A percentile compares a stretch with the other conserved stretches of the same genome.
These are phyloP conservation scores for Cinchona pubescens DNA, from an alignment of 257 asterid genomes.

Conservation along the genomic window DNA sequence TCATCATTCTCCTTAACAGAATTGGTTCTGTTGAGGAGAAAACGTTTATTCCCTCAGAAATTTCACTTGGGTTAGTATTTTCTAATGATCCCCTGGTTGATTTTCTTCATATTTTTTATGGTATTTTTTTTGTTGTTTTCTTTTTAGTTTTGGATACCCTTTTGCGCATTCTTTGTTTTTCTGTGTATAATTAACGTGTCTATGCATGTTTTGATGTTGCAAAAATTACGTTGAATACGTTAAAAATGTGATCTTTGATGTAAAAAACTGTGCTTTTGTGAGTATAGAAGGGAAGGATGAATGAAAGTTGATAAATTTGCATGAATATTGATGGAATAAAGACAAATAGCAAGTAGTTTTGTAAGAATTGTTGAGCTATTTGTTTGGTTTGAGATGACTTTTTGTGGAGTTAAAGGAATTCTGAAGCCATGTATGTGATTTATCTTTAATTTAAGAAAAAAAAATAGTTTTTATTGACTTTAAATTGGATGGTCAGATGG, in stretches of 20 bases:
- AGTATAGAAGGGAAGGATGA: background rate
- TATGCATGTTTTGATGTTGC: background rate
- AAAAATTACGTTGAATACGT: background rate
- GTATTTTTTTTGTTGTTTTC: slow-evolving; percentile 9
- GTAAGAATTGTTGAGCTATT: background rate
- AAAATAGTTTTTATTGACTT: slow-evolving; percentile 7
- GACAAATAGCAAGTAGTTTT: background rate
- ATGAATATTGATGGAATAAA: background rate
- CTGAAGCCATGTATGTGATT: background rate
- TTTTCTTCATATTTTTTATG: background rate
- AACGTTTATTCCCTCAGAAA: slow-evolving; percentile 12
- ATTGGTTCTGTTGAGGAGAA: background rate
- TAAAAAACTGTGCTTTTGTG: background rate
- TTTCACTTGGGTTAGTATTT: slow-evolving; percentile 11
- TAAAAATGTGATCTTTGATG: slow-evolving; percentile 8
- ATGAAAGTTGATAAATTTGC: background rate
- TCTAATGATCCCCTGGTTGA: slow-evolving; percentile 13
- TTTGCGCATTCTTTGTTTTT: background rate
- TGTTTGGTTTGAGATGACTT: slow-evolving; percentile 10
- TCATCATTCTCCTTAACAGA: background rate
- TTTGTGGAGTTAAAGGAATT: background rate
- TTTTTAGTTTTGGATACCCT: slow-evolving; percentile 4
- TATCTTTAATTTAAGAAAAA: slow-evolving; percentile 15
- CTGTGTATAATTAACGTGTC: background rate
- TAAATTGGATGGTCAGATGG: background rate